Base-by-base conservation (phyloP, 164 flowering plant genomes). In the Umbilicus rupestris region DNA sequence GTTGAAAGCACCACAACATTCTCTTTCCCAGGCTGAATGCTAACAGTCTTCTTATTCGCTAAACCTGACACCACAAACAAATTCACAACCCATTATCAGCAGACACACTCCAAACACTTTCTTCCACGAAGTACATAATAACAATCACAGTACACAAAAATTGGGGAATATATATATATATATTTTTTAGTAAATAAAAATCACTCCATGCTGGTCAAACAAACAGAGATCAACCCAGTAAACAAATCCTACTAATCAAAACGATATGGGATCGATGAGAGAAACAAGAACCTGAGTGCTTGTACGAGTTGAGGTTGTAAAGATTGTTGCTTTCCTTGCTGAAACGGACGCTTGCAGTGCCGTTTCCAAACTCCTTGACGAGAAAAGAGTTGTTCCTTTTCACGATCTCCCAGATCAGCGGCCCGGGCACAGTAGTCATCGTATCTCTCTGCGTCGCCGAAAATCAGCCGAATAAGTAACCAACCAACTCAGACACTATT, bases 331-430 rank as follows among this genome's bases (percentile, higher is more conserved):
- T 71, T 75, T 89, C 98, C 67, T 80, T 88, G 78, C 90, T 92
- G 80, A 92, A 89, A 80, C 76, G 82, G 7, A 89, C 82, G 63
- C 74, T 72, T 1, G 82, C 83, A 50, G 73, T 74, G 2, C 95
- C 89, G 66, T 84, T 84, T 0, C 96, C 96, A 64, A 90, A 92
- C 82, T 92, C 78, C 83, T 88, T 92, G 64, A 90, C 87, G 64
- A 90, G 78, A 46, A 92, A 90, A 3, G 76, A 80, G 77, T 84
- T 90, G 85, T 92, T 92, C 81, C 73, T 92, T 88, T 88, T 92
- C 77, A 92, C 96, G 63, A 92, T 82, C 85, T 90, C 93, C 98
- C 98, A 92, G 4, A 92, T 72, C 83, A 92, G 71, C 67, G 82
- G 80, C 60, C 88, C 92, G 22, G 95, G 95, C 19, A 92, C 85